A percentile compares a stretch with the other conserved stretches of the same genome.
Conservation (phyloP, 192 early-diverging fungal species). For the Helicostylum pulchrum region DNA sequence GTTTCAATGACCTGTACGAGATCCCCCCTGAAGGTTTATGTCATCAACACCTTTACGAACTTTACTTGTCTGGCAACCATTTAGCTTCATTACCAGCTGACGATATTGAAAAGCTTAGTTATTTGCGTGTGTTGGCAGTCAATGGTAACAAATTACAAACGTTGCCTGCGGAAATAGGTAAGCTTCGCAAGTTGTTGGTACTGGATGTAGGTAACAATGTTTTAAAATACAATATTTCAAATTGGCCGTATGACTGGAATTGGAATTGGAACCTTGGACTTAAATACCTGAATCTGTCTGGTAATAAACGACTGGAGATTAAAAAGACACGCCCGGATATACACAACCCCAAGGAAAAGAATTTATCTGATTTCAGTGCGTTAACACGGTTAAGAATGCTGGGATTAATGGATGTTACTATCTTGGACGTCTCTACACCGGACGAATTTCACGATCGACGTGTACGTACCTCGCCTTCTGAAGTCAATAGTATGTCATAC, state of each 20-base stretch:
- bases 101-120: conserved; percentile 72
- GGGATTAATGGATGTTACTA: conserved; percentile 87
- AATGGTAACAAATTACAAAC: conserved; percentile 90
- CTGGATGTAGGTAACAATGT: conserved; percentile 87
- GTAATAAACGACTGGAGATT: conserved; percentile 88
- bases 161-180: conserved; percentile 85
- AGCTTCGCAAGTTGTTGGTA: conserved; percentile 70
- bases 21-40: conserved; percentile 72
- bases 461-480: conserved; percentile 77
- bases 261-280: conserved; percentile 93
- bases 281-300: conserved; percentile 88
- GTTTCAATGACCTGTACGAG: conserved; percentile 82
- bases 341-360: conserved; percentile 36
- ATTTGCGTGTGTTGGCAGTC: conserved; percentile 73
- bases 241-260: conserved; percentile 97
- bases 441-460: conserved; percentile 80
- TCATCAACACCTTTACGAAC: conserved; percentile 67
- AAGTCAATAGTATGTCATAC: conserved; percentile 79
- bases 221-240: conserved; percentile 90
- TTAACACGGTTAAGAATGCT: conserved; percentile 73
- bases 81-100: conserved; percentile 82
- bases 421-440: conserved; percentile 66
- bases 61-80: conserved; percentile 83
- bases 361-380: conserved; percentile 73
- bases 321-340: conserved; percentile 41